Evolutionary conservation across 2,329 filamentous ascomycete species (phyloP).

Genomic region (Aspergillus udagawae): DNA sequence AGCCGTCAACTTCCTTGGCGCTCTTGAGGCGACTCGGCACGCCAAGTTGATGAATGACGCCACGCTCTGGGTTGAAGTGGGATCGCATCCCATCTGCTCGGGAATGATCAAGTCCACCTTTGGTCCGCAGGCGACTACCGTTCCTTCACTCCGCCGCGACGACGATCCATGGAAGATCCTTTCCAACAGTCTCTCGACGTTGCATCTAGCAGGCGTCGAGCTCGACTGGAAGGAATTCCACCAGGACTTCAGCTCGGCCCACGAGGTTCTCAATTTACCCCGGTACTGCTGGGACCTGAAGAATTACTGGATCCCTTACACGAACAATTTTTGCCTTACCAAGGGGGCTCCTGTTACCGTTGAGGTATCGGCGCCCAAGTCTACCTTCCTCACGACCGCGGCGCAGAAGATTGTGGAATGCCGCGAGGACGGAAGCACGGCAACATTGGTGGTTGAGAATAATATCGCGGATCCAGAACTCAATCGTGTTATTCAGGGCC

Average conservation of each 20-base stretch:
- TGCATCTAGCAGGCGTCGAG: conserved; percentile 38
- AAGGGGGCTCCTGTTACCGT: conserved; percentile 27
- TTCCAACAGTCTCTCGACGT: conserved; percentile 29
- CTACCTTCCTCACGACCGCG: conserved; percentile 25
- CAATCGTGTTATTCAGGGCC: conserved; percentile 32
- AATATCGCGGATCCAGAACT: conserved; percentile 33
- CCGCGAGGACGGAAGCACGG: conserved; percentile 18
- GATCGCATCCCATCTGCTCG: conserved; percentile 46
- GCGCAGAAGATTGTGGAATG: conserved; percentile 31
- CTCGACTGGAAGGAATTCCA: conserved; percentile 43
- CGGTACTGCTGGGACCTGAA: conserved; percentile 39
- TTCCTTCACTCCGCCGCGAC: conserved; percentile 40
- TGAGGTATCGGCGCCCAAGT: conserved; percentile 13
- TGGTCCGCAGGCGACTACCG: conserved; percentile 52
- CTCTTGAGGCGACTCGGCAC: conserved; percentile 36
- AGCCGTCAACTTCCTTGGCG: conserved; percentile 45
- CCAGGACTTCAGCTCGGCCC: conserved; percentile 33
- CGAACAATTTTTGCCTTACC: conserved; percentile 31
- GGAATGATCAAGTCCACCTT: conserved; percentile 53
- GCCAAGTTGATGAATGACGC: conserved; percentile 57
- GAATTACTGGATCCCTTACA: conserved; percentile 39
- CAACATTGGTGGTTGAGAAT: conserved; percentile 33
- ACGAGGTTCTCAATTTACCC: conserved; percentile 33
- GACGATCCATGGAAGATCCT: conserved; percentile 43
- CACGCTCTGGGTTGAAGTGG: conserved; percentile 66